phyloP scores from a whole-genome alignment of 2,329 filamentous ascomycete species.

The Coniochaeta hoffmannii region DNA sequence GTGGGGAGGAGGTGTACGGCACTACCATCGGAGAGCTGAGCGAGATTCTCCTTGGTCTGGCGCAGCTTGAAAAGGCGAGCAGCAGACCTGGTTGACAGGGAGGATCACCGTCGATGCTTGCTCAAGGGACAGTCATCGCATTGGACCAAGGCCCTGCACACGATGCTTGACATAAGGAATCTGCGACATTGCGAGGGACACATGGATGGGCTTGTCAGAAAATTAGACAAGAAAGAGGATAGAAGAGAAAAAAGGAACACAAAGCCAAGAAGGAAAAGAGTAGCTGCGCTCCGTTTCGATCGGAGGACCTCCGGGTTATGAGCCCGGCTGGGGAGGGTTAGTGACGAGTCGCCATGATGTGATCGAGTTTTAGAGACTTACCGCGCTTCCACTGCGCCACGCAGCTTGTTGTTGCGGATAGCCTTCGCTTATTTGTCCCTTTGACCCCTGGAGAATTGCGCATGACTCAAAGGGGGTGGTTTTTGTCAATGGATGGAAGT shows the following conservation, averaged over 20 bases:
- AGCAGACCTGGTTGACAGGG: neutral
- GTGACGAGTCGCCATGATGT: neutral
- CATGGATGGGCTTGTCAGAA: no score
- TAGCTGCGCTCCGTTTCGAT: slow-evolving; percentile 21
- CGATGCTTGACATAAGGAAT: no score
- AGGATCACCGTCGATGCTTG: neutral
- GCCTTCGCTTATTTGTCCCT: neutral
- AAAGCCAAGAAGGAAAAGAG: slow-evolving; percentile 2
- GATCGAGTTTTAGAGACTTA: neutral
- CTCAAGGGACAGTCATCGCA: neutral
- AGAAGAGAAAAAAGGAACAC: slow-evolving; percentile 1
- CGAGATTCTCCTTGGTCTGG: neutral
- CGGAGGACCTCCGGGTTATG: slow-evolving; percentile 23
- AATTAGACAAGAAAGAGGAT: no score
- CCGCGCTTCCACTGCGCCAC: slow-evolving; percentile 21
- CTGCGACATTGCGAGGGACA: no score
- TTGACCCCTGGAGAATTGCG: neutral
- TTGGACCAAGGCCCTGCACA: no score
- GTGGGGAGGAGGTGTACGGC: neutral
- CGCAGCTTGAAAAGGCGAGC: neutral
- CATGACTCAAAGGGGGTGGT: neutral
- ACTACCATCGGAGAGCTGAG: neutral
- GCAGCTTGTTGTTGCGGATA: neutral
- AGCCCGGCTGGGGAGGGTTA: slow-evolving; percentile 15
- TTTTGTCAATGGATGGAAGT: no score